Evolutionary conservation across 2,329 filamentous ascomycete genomes (phyloP).

Genomic region (Xylariaceae sp.): DNA sequence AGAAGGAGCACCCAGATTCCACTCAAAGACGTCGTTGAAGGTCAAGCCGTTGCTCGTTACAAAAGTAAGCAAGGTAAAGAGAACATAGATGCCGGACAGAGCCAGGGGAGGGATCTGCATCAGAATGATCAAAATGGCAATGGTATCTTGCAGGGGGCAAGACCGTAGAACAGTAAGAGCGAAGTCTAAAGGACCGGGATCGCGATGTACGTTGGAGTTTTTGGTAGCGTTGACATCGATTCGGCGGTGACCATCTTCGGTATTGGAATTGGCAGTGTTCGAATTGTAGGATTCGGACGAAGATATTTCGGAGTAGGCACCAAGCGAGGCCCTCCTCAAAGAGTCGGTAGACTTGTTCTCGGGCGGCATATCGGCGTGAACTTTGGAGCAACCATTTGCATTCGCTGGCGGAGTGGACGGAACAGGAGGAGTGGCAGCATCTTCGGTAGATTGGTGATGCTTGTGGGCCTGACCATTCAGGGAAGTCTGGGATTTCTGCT

Average conservation of each 20-base stretch:
- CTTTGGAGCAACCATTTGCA: slow-evolving; percentile 32
- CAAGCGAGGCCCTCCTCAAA: slow-evolving; percentile 30
- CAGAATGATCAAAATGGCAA: slow-evolving; percentile 93
- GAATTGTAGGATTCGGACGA: slow-evolving; percentile 48
- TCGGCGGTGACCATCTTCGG: slow-evolving; percentile 53
- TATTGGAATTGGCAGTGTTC: slow-evolving; percentile 29
- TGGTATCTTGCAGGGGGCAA: slow-evolving; percentile 88
- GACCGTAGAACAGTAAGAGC: slow-evolving; percentile 83
- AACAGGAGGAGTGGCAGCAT: slow-evolving; percentile 27
- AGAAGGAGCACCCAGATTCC: slow-evolving; percentile 79
- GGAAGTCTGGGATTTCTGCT: slow-evolving; percentile 19
- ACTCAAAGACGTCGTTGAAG: slow-evolving; percentile 87
- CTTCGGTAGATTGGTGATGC: slow-evolving; percentile 23
- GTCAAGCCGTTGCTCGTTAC: slow-evolving; percentile 75
- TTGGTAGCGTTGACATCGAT: slow-evolving; percentile 69
- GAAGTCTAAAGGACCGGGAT: slow-evolving; percentile 69
- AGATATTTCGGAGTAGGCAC: slow-evolving; percentile 51
- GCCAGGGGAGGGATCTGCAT: slow-evolving; percentile 87
- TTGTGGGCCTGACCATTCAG: slow-evolving; percentile 5
- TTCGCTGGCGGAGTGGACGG: slow-evolving; percentile 32
- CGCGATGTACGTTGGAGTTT: slow-evolving; percentile 63
- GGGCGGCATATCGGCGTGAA: slow-evolving; percentile 33
- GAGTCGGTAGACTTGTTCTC: slow-evolving; percentile 38
- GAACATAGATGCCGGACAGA: slow-evolving; percentile 81
- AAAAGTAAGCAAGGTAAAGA: slow-evolving; percentile 91